A percentile compares a stretch with the other conserved stretches of the same genome.
These are phyloP conservation scores for Cryphonectria radicalis DNA, from an alignment of 2,329 filamentous ascomycete species.

Conservation along the genomic window DNA sequence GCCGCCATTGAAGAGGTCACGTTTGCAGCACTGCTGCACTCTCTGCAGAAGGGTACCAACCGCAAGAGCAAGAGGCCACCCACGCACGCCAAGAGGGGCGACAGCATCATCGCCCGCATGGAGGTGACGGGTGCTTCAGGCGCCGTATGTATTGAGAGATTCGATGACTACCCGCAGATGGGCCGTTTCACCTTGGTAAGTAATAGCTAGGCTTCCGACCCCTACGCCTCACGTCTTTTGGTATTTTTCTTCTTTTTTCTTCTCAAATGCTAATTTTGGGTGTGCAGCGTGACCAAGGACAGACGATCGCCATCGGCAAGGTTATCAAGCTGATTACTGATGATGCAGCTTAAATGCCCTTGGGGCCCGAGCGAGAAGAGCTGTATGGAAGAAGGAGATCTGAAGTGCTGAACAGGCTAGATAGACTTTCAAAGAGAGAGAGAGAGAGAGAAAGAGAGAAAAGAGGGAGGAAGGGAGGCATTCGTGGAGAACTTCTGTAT, in stretches of 20 bases:
- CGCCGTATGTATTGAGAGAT: conserved; percentile 88
- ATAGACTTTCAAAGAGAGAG: conserved; percentile 4
- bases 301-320: conserved; percentile 99
- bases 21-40: conserved; percentile 85
- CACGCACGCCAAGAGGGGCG: conserved; percentile 81
- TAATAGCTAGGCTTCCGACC: neutral
- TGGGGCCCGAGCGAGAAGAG: too few species aligned
- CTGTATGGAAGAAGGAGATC: neutral
- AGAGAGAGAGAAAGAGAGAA: neutral
- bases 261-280: conserved; percentile 32
- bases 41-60: conserved; percentile 91
- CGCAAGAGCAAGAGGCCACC: conserved; percentile 93
- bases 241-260: too few species aligned
- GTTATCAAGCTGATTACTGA: conserved; percentile 81
- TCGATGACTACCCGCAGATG: conserved; percentile 94
- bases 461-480: neutral
- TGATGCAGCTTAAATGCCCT: conserved; percentile 35
- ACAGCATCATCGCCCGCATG: conserved; percentile 89
- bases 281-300: conserved; percentile 65
- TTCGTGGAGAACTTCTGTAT: neutral
- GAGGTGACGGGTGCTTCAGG: conserved; percentile 85
- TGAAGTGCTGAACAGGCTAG: neutral
- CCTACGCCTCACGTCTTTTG: neutral
- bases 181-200: conserved; percentile 82
- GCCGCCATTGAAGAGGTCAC: conserved; percentile 98